These are phyloP conservation scores for Colletotrichum tofieldiae DNA, from an alignment of 2,329 filamentous ascomycete genomes.

Conservation along the genomic window DNA sequence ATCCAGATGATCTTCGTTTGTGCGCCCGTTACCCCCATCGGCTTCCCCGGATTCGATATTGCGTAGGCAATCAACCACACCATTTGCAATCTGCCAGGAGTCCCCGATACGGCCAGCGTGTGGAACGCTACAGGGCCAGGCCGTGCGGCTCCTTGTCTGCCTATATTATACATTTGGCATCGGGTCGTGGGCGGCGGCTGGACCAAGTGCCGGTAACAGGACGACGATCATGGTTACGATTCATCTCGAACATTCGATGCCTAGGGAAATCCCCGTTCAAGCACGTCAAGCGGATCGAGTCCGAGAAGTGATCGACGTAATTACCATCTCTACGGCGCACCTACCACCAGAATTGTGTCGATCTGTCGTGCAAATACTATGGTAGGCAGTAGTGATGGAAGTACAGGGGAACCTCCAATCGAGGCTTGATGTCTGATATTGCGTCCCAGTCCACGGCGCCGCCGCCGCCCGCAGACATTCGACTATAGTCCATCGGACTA, in stretches of 20 bases:
- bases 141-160: conserved; percentile 6
- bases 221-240: conserved; percentile 4
- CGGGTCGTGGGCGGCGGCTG: neutral
- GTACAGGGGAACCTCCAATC: neutral
- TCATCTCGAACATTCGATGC: conserved; percentile 4
- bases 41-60: conserved; percentile 19
- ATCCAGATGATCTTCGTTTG: neutral
- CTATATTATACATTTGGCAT: neutral
- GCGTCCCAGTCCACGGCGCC: neutral
- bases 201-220: conserved; percentile 9
- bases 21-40: conserved; percentile 10
- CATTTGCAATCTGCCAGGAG: neutral
- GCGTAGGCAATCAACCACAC: neutral
- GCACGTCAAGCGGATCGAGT: neutral
- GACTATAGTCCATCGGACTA: neutral
- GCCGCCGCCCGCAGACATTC: neutral
- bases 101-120: neutral
- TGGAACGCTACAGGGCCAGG: neutral
- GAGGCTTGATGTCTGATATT: neutral
- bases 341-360: neutral
- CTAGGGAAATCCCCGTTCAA: neutral
- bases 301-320: conserved; percentile 7
- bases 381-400: neutral
- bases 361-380: neutral
- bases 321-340: neutral